These are phyloP conservation scores for Monotropa hypopitys DNA, from an alignment of 179 eudicot species.

Conservation along the genomic window DNA sequence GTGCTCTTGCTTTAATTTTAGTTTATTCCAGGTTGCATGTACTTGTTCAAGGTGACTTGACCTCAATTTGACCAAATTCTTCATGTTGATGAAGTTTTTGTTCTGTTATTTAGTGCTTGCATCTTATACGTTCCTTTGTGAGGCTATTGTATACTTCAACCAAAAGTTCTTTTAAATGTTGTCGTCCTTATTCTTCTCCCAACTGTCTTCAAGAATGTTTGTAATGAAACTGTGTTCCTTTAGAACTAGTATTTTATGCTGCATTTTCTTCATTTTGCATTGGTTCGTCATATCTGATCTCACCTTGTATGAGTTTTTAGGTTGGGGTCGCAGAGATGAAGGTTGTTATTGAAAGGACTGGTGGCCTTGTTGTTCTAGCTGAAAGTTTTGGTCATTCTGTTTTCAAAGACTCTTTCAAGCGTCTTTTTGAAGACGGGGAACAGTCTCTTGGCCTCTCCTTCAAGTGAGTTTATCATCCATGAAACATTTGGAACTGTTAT, in stretches of 20 bases:
- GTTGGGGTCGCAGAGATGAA: slow-evolving; percentile 95
- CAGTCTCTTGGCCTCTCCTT: slow-evolving; percentile 75
- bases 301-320: too few species aligned
- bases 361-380: slow-evolving; percentile 89
- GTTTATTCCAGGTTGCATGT: not conserved
- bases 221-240: too few species aligned
- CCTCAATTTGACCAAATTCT: not conserved
- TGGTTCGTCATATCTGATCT: too few species aligned
- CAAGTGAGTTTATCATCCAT: slow-evolving; percentile 48
- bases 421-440: slow-evolving; percentile 62
- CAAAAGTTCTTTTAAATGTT: too few species aligned
- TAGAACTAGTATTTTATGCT: too few species aligned
- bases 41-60: not conserved
- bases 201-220: not conserved
- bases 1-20: not conserved
- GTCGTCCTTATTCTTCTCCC: not conserved
- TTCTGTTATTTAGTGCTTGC: not conserved
- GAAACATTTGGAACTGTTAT: not conserved
- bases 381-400: slow-evolving; percentile 98
- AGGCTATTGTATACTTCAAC: not conserved
- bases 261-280: too few species aligned
- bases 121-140: not conserved
- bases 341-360: slow-evolving; percentile 82
- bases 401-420: slow-evolving; percentile 82
- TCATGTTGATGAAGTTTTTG: not conserved